These are phyloP conservation scores for Capsicum baccatum DNA, from an alignment of 257 asterid genomes.

Conservation along the genomic window DNA sequence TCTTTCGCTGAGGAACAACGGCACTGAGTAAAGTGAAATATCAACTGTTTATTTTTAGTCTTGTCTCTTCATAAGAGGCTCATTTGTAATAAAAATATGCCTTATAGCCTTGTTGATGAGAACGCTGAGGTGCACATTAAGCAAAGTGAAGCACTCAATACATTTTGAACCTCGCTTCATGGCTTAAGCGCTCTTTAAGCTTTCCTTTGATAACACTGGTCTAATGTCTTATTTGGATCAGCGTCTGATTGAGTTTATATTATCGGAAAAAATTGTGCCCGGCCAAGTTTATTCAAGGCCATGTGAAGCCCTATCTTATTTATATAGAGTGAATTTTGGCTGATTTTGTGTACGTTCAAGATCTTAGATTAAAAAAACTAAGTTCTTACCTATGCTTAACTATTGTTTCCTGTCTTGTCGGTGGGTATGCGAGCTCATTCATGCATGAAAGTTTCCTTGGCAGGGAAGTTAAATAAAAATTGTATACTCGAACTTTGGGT, in stretches of 20 bases:
- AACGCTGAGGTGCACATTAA: too few relatives aligned
- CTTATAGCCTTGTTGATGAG: too few relatives aligned
- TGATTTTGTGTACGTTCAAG: neutral
- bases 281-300: neutral
- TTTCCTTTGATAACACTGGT: too few relatives aligned
- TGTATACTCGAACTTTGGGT: neutral
- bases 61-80: too few relatives aligned
- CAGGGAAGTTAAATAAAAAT: neutral
- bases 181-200: too few relatives aligned
- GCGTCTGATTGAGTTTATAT: neutral
- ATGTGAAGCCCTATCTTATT: neutral
- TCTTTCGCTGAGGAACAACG: too few relatives aligned
- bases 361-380: neutral
- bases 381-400: neutral
- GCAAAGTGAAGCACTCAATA: too few relatives aligned
- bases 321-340: neutral
- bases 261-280: neutral
- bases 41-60: too few relatives aligned
- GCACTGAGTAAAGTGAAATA: too few relatives aligned
- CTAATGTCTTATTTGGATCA: neutral
- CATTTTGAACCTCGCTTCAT: too few relatives aligned
- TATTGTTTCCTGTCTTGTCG: neutral
- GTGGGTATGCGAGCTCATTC: neutral
- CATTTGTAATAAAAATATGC: too few relatives aligned
- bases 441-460: neutral